Evolutionary conservation across 495 filamentous ascomycete genomes (phyloP).

Genomic region (Peziza echinospora): DNA sequence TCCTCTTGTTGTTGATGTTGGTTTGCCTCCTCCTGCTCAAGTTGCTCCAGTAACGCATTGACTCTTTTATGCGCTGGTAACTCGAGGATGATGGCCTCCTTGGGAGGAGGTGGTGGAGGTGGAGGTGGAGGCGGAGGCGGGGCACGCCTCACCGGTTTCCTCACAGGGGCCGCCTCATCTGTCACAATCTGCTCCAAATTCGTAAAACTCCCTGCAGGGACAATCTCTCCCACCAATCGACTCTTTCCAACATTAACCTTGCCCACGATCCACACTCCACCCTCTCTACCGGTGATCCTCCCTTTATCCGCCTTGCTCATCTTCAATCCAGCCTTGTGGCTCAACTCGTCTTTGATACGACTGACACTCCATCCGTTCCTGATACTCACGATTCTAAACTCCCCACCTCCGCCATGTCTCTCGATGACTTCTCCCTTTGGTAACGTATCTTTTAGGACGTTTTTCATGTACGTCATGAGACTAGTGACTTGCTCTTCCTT

Average conservation of each 20-base stretch:
- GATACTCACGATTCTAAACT: constrained; percentile 6
- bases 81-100: too few relatives aligned
- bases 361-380: constrained; percentile 14
- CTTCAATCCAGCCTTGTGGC: constrained; percentile 26
- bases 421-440: constrained; percentile 31
- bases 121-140: not conserved
- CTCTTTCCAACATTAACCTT: constrained; percentile 96
- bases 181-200: constrained; percentile 6
- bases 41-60: not conserved
- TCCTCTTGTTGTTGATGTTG: too few relatives aligned
- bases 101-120: too few relatives aligned
- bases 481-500: constrained; percentile 56
- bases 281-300: constrained; percentile 52
- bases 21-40: not conserved
- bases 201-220: constrained; percentile 7
- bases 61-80: too few relatives aligned
- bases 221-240: constrained; percentile 41
- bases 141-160: too few relatives aligned
- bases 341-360: constrained; percentile 12
- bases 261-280: constrained; percentile 93
- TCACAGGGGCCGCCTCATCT: not conserved
- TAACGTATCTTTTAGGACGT: constrained; percentile 38
- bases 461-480: constrained; percentile 59
- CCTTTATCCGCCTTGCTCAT: constrained; percentile 67
- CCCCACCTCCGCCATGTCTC: not conserved